phyloP scores from a whole-genome alignment of 75 land plant species.

The Selaginella tamariscina region DNA sequence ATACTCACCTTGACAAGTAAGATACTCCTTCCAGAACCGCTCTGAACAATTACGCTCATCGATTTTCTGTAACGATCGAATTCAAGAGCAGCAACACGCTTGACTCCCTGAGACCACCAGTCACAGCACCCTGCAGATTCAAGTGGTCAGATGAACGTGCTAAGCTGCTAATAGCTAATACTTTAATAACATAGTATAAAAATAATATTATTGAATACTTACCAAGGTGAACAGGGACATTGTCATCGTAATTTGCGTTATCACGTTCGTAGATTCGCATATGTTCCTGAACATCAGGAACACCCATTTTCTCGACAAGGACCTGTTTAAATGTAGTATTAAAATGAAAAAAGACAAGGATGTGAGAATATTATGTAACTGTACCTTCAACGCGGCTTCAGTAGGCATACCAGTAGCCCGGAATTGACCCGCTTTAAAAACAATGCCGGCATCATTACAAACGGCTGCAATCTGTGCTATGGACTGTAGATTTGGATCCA shows the following conservation, averaged over 20 bases:
- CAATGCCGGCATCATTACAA: conserved; percentile 77
- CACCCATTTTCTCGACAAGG: conserved; percentile 85
- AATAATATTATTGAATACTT: conserved; percentile 15
- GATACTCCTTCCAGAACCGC: conserved; percentile 35
- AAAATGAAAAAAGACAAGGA: too few relatives aligned
- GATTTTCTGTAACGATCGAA: conserved; percentile 82
- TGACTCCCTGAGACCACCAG: conserved; percentile 51
- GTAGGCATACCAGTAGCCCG: conserved; percentile 74
- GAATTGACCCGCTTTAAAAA: conserved; percentile 31
- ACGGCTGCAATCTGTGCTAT: conserved; percentile 63
- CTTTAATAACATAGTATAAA: neutral
- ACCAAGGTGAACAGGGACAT: conserved; percentile 44
- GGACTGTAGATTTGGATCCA: conserved; percentile 48
- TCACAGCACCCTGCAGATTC: conserved; percentile 51
- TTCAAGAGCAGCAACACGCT: conserved; percentile 59
- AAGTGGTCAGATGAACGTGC: conserved; percentile 1
- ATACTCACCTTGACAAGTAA: conserved; percentile 70
- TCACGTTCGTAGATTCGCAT: conserved; percentile 17
- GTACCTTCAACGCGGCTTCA: conserved; percentile 91
- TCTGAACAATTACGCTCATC: conserved; percentile 65
- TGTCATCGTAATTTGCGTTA: conserved; percentile 1
- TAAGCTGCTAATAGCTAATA: neutral
- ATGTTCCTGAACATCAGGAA: conserved; percentile 44
- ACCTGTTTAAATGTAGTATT: conserved; percentile 27
- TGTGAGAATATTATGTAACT: too few relatives aligned